Base-by-base conservation (phyloP, 768 basidiomycete genomes). In the Exsudoporus frostii region DNA sequence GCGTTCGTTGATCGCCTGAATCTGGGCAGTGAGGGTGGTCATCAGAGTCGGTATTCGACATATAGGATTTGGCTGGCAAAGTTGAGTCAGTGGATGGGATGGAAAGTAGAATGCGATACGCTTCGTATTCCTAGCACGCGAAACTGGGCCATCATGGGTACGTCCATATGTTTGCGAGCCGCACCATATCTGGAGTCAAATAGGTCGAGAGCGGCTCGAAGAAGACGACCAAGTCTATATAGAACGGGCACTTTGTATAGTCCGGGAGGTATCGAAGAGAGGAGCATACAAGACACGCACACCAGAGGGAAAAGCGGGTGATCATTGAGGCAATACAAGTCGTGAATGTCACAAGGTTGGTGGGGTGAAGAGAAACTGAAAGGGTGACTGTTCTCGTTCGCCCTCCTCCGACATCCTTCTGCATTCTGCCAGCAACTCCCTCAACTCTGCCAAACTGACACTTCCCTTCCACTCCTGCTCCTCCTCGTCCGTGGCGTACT, bases 111-210 rank as follows among this genome's bases (percentile, higher is more conserved):
- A 69, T 84, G 84, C 50, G 96, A 98, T 70, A 81, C 76, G 24
- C 68, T 98, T 59, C 76, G 96, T 54, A 95, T 98, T 13, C 95
- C 95, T 1, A 92, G 90, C 67, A 97, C 96, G 37, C 80, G 92
- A 53, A 93, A 93, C 64, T 97, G 94, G 92, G 90, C 88, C 0
- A 79, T 97, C 46, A 71, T 96, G 29, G 94, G 95, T 93, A 50
- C 20, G 84, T 76, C 20, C 25, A 5, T 37, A 2, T 15, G 8
- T 32, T 50, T 29, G 20, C 7, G 25, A 29, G 15, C 20, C 25
- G 15, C n/a, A 5, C 11, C 5, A 7, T 40, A 9, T 5, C 47
- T 53, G 20, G 30, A 45, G 13, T 5, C 24, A 43, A 48, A 33
- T 51, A 70, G 68, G 66, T 55, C 53, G 71, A 56, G 49, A 61